Evolutionary conservation across 768 basidiomycete species (phyloP).

Genomic region (Royoungia palumana): DNA sequence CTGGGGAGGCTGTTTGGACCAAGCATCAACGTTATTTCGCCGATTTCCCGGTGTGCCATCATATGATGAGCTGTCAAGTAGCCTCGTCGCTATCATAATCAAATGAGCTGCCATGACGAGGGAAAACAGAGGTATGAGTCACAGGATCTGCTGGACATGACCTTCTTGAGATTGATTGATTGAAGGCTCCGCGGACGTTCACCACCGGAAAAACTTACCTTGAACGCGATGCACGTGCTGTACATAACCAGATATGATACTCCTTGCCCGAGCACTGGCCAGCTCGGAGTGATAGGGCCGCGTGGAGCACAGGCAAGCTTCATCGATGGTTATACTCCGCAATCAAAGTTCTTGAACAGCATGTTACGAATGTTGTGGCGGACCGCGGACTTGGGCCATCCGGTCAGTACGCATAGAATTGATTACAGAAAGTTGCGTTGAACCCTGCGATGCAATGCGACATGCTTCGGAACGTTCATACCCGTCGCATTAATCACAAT

Average conservation of each 20-base stretch:
- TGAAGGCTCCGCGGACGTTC: not conserved
- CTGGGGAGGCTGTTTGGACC: no score
- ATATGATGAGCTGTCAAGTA: no score
- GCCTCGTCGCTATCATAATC: no score
- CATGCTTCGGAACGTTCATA: not conserved
- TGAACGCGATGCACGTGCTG: not conserved
- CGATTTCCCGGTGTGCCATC: no score
- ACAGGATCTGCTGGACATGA: not conserved
- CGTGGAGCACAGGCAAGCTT: not conserved
- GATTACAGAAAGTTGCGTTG: not conserved
- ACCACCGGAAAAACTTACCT: not conserved
- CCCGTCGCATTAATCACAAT: not conserved
- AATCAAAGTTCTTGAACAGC: not conserved
- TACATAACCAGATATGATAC: not conserved
- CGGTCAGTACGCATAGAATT: not conserved
- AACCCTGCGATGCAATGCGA: no score
- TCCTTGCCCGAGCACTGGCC: not conserved
- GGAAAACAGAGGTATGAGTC: no score
- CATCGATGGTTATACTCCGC: not conserved
- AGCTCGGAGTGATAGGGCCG: not conserved
- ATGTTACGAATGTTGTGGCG: not conserved
- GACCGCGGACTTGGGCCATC: constrained; percentile 1
- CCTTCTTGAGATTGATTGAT: not conserved
- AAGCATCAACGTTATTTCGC: no score
- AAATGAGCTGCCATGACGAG: no score